These are phyloP conservation scores for Cladosporium austrohemisphaericum DNA, from an alignment of 2,329 filamentous ascomycete genomes.

Conservation along the genomic window DNA sequence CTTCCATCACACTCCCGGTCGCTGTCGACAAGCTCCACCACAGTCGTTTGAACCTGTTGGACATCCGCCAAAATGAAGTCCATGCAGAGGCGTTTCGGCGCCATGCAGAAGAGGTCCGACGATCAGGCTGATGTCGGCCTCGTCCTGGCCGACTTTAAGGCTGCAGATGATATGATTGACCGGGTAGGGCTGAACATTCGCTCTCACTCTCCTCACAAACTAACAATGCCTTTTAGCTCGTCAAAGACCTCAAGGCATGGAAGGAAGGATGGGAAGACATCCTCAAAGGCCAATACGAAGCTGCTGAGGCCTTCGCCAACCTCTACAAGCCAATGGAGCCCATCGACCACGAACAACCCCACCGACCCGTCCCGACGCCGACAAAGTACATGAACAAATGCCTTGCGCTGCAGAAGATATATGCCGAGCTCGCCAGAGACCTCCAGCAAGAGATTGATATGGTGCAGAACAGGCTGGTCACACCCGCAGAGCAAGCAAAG, in stretches of 20 bases:
- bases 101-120: constrained; percentile 65
- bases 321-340: constrained; percentile 74
- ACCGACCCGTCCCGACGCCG: constrained; percentile 59
- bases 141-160: constrained; percentile 74
- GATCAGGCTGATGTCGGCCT: constrained; percentile 74
- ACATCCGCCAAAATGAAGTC: constrained; percentile 30
- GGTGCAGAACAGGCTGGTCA: constrained; percentile 67
- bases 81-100: constrained; percentile 70
- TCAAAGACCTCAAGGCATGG: constrained; percentile 72
- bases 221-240: constrained; percentile 55
- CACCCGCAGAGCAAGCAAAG: constrained; percentile 66
- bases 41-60: not conserved
- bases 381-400: constrained; percentile 61
- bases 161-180: constrained; percentile 69
- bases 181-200: constrained; percentile 49
- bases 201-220: not conserved
- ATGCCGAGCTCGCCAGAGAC: constrained; percentile 67
- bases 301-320: constrained; percentile 64
- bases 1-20: not conserved
- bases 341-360: constrained; percentile 49
- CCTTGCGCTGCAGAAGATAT: constrained; percentile 61
- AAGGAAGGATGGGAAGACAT: constrained; percentile 74
- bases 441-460: constrained; percentile 66
- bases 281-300: constrained; percentile 63
- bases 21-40: not conserved